Percentiles rank a stretch among this genome's conserved stretches.
Conservation (phyloP, 2,329 filamentous ascomycete genomes). For the Fusarium sororula region DNA sequence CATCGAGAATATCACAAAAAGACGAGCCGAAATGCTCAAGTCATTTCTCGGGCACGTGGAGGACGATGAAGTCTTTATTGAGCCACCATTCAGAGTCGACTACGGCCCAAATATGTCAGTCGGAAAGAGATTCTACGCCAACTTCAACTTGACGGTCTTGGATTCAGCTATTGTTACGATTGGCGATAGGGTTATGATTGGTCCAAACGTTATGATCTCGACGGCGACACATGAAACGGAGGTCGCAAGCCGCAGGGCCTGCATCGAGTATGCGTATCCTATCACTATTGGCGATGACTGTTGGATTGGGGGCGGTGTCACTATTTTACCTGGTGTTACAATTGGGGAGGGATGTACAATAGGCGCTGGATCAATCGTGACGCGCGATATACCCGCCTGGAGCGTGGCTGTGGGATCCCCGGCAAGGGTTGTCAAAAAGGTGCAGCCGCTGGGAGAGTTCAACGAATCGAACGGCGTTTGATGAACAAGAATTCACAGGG, state of each 20-base stretch:
- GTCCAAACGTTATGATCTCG: conserved; percentile 61
- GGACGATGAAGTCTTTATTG: conserved; percentile 62
- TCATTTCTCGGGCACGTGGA: conserved; percentile 54
- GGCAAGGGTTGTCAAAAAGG: conserved; percentile 45
- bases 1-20: conserved; percentile 31
- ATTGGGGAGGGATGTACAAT: conserved; percentile 79
- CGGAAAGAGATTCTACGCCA: conserved; percentile 66
- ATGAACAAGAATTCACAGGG: rapidly evolving
- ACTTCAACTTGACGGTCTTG: conserved; percentile 60
- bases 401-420: conserved; percentile 51
- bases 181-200: conserved; percentile 61
- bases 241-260: conserved; percentile 55
- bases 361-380: conserved; percentile 85
- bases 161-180: conserved; percentile 63
- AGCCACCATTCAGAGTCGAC: conserved; percentile 67
- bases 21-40: conserved; percentile 49
- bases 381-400: conserved; percentile 57
- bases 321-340: conserved; percentile 80
- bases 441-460: neutral
- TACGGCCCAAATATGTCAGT: conserved; percentile 70
- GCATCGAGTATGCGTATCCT: conserved; percentile 59
- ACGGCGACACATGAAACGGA: conserved; percentile 62
- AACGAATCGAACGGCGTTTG: neutral
- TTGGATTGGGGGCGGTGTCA: conserved; percentile 78
- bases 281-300: conserved; percentile 61